Evolutionary conservation across 202 grass and related monocot species (phyloP), one percentile per base, ranked within the genome.

Genomic region (Cymbopogon flexuosus): DNA sequence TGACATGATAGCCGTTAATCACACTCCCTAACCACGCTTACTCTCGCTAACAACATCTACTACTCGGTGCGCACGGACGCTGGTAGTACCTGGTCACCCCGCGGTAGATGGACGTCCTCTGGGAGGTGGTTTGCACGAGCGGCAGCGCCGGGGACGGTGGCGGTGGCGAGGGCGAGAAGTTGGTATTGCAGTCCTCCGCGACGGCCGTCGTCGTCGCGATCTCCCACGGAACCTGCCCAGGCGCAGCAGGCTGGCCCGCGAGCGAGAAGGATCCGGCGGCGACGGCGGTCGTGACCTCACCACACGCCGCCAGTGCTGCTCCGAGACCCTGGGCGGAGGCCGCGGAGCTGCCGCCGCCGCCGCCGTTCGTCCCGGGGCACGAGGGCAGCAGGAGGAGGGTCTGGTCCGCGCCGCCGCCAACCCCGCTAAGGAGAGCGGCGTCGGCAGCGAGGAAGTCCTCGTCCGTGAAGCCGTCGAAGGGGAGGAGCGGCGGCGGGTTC

Each of bases 31-130:
- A 84, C n/a, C 60, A 64, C 49, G 47, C 77, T 72, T 16, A 73
- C 36, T 51, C 13, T 19, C 39, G 11, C 75, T 60, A 79, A 60
- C 51, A 41, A 57, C 74, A n/a, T 10, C 35, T n/a, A 62, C 18
- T 37, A 16, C 4, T 72, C 10, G 22, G 10, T 6, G 12, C 21
- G 19, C 70, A 54, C 74, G 39, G 39, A 13, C 40, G 31, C 13
- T 8, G 5, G 16, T 6, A 2, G 14, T 61, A 97, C 94, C 95
- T 98, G 62, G 95, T 98, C 13, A 98, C 95, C 9, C 95, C 95
- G 45, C 95, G 88, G 90, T 84, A 98, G 60, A 77, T 83, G 56
- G 95, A 98, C 56, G 95, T 94, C 70, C 92, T 84, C 1, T 88
- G 67, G 43, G 43, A 0, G 63, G 21, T 6, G 51, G 3, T 70